phyloP scores from a whole-genome alignment of 257 asterid genomes.

The Nicotiana sylvestris region DNA sequence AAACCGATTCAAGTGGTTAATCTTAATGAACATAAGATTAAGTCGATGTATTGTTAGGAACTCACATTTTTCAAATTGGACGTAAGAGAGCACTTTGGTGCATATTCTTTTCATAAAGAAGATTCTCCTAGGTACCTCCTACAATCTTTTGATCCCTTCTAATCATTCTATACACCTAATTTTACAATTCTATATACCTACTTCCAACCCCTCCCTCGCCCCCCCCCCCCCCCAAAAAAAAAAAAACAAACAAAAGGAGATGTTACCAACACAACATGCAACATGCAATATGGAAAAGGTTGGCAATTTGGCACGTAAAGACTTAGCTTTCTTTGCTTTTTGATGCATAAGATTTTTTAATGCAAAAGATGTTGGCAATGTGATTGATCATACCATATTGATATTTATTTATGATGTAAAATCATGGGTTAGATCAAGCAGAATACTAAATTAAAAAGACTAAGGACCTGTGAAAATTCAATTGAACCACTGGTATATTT shows the following conservation, averaged over 20 bases:
- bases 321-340: not conserved
- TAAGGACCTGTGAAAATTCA: no score
- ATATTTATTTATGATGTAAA: not conserved
- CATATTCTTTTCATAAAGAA: slow-evolving; percentile 8
- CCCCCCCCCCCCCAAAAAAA: not conserved
- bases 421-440: no score
- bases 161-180: not conserved
- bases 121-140: not conserved
- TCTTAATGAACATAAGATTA: not conserved
- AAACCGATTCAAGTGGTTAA: not conserved
- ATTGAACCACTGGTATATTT: no score
- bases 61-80: not conserved
- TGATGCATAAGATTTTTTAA: not conserved
- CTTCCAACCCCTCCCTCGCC: no score
- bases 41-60: not conserved
- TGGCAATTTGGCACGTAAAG: slow-evolving; percentile 4
- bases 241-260: not conserved
- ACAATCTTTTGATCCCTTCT: not conserved
- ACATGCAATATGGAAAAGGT: not conserved
- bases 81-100: slow-evolving; percentile 2
- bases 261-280: slow-evolving; percentile 7
- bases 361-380: not conserved
- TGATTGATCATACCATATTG: not conserved
- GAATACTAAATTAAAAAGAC: no score
- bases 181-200: not conserved